These are phyloP conservation scores for Phoenix dactylifera DNA, from an alignment of 176 grass and related monocot genomes.

Conservation along the genomic window DNA sequence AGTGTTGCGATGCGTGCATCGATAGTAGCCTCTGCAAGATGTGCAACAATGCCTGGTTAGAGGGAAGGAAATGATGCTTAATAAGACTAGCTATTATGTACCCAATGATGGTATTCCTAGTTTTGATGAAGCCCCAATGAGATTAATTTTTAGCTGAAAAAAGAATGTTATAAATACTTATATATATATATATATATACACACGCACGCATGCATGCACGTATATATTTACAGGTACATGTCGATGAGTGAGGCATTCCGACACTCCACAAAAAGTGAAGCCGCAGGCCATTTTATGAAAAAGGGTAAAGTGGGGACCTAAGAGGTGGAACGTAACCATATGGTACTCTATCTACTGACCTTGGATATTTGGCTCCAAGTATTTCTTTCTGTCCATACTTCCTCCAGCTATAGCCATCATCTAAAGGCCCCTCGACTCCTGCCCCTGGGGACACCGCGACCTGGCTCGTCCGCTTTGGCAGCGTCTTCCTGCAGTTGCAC, in stretches of 20 bases:
- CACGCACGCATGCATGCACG: too few relatives aligned
- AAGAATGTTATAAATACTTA: too few relatives aligned
- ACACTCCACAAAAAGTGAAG: too few relatives aligned
- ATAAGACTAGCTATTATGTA: too few relatives aligned
- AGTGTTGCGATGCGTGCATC: slow-evolving; percentile 66
- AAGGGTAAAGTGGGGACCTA: neutral
- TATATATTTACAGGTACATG: too few relatives aligned
- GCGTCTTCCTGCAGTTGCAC: slow-evolving; percentile 33
- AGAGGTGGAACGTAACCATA: neutral
- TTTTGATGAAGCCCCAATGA: too few relatives aligned
- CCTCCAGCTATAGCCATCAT: slow-evolving; percentile 75
- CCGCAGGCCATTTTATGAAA: neutral
- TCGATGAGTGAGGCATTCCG: too few relatives aligned
- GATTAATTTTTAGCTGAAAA: too few relatives aligned
- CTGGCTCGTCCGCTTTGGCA: slow-evolving; percentile 44
- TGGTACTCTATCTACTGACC: slow-evolving; percentile 1
- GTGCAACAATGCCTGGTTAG: too few relatives aligned
- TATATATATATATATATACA: too few relatives aligned
- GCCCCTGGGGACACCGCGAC: slow-evolving; percentile 29
- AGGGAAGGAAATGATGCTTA: too few relatives aligned
- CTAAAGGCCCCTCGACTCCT: slow-evolving; percentile 28
- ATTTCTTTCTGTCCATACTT: slow-evolving; percentile 94
- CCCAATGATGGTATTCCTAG: too few relatives aligned
- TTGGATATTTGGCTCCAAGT: slow-evolving; percentile 67
- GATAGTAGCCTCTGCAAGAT: slow-evolving; percentile 69